Base-by-base conservation (phyloP, 1,284 basidiomycete genomes). In the Neonothopanus nambi region DNA sequence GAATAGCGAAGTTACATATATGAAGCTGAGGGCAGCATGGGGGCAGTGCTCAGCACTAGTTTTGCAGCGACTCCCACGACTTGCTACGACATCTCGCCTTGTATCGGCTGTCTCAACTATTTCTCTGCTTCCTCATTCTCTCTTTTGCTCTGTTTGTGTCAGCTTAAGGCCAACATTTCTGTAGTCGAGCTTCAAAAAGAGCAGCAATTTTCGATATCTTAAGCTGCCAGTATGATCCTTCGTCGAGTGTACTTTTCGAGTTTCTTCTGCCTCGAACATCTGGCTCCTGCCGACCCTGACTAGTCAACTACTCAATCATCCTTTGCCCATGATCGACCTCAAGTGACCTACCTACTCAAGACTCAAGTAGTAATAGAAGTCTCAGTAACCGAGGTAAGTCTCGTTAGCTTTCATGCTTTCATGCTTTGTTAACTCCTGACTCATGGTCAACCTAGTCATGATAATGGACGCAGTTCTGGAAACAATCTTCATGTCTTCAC, bases 401-500 rank as follows among this genome's bases (percentile, higher is more conserved):
- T n/a, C 21, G 12, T 17, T n/a, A 47, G n/a, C n/a, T n/a, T n/a
- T n/a, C n/a, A n/a, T n/a, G 18, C 38, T 4, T 18, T 28, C 5
- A 2, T n/a, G n/a, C n/a, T n/a, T n/a, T n/a, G n/a, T n/a, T n/a
- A n/a, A n/a, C n/a, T n/a, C n/a, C n/a, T n/a, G n/a, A n/a, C n/a
- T n/a, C n/a, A n/a, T n/a, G n/a, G n/a, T n/a, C n/a, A n/a, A n/a
- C n/a, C n/a, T n/a, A n/a, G 23, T 33, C 33, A 36, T 28, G 47
- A 20, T 12, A 26, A 24, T n/a, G 47, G 26, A 48, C 20, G 73
- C 54, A 98, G 97, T 74, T 92, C 91, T 2, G 95, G 95, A 49
- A 98, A 97, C 78, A 98, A 98, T 74, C 79, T 99, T 38, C 96
- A 99, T 68, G 91, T 98, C 57, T 95, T 93, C 40, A 40, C 78